Evolutionary conservation across 306 rosid species (phyloP).

Genomic region (Oemleria cerasiformis): DNA sequence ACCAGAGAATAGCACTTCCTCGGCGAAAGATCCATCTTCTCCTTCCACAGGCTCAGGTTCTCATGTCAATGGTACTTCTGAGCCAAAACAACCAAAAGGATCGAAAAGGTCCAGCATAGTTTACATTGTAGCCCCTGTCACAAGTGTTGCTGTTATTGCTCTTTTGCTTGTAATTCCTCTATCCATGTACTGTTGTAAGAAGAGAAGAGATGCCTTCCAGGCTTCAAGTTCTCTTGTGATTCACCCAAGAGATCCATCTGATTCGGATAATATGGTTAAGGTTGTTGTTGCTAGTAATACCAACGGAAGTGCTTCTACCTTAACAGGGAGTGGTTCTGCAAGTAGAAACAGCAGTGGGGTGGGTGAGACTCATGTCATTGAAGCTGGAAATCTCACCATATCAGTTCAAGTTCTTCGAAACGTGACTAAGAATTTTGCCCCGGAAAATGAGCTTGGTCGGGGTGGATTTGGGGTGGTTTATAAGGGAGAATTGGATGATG

Average conservation of each 20-base stretch:
- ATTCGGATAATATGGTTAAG: conserved; percentile 60
- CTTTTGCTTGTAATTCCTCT: conserved; percentile 69
- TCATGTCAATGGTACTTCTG: conserved; percentile 11
- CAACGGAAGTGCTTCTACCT: conserved; percentile 51
- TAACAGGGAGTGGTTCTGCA: conserved; percentile 58
- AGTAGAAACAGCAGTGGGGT: conserved; percentile 62
- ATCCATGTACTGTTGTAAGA: conserved; percentile 57
- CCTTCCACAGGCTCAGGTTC: conserved; percentile 19
- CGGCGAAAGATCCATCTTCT: conserved; percentile 17
- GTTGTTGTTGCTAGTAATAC: conserved; percentile 57
- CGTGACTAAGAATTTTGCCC: conserved; percentile 81
- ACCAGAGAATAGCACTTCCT: conserved; percentile 18
- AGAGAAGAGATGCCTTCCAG: conserved; percentile 35
- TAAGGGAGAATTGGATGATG: conserved; percentile 93
- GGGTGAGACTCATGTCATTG: conserved; percentile 78
- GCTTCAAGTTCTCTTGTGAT: conserved; percentile 68
- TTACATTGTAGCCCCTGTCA: conserved; percentile 52
- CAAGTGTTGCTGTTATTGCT: conserved; percentile 67
- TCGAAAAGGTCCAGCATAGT: conserved; percentile 35
- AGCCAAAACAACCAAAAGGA: conserved; percentile 15
- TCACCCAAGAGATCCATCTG: conserved; percentile 92
- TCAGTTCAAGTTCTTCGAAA: conserved; percentile 86
- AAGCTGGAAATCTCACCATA: conserved; percentile 85
- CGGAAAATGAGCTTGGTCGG: conserved; percentile 94
- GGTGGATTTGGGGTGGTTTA: conserved; percentile 98